A percentile compares a stretch with the other conserved stretches of the same genome.
These are phyloP conservation scores for Lentinus polychrous DNA, from an alignment of 1,284 basidiomycete genomes.

Conservation along the genomic window DNA sequence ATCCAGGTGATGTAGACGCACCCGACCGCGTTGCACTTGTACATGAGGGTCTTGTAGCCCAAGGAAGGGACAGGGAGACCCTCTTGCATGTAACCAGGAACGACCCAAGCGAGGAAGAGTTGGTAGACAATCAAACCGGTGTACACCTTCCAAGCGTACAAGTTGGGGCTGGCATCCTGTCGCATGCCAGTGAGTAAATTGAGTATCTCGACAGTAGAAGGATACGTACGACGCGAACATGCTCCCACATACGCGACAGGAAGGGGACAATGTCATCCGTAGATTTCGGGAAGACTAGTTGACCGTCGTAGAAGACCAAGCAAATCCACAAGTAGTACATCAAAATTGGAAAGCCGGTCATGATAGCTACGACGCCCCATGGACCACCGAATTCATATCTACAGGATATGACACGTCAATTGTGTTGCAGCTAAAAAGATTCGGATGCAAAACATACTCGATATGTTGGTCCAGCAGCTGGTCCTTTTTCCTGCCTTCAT, in stretches of 20 bases:
- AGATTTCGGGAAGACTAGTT: slow-evolving; percentile 71
- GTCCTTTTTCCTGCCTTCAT: slow-evolving; percentile 65
- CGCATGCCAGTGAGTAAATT: background rate
- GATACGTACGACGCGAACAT: slow-evolving; percentile 65
- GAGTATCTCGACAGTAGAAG: background rate
- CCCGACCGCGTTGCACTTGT: slow-evolving; percentile 93
- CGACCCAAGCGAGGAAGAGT: slow-evolving; percentile 82
- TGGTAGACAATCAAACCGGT: slow-evolving; percentile 86
- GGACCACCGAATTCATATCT: slow-evolving; percentile 98
- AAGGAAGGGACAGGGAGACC: slow-evolving; percentile 91
- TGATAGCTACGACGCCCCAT: slow-evolving; percentile 86
- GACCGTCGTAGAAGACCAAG: slow-evolving; percentile 92
- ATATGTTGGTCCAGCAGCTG: slow-evolving; percentile 71
- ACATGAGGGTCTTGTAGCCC: slow-evolving; percentile 87
- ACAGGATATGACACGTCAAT: slow-evolving; percentile 1
- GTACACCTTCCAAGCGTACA: slow-evolving; percentile 87
- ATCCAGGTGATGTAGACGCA: slow-evolving; percentile 86
- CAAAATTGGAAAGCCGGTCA: slow-evolving; percentile 86
- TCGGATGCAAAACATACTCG: slow-evolving; percentile 37
- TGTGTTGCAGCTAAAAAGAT: background rate
- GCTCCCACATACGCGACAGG: slow-evolving; percentile 76
- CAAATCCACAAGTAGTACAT: slow-evolving; percentile 99
- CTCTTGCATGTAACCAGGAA: slow-evolving; percentile 92
- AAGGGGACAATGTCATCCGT: slow-evolving; percentile 76
- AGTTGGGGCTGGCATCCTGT: slow-evolving; percentile 88